Base-by-base conservation (phyloP, 371 early-diverging fungal genomes). In the Apophysomyces trapeziformis region DNA sequence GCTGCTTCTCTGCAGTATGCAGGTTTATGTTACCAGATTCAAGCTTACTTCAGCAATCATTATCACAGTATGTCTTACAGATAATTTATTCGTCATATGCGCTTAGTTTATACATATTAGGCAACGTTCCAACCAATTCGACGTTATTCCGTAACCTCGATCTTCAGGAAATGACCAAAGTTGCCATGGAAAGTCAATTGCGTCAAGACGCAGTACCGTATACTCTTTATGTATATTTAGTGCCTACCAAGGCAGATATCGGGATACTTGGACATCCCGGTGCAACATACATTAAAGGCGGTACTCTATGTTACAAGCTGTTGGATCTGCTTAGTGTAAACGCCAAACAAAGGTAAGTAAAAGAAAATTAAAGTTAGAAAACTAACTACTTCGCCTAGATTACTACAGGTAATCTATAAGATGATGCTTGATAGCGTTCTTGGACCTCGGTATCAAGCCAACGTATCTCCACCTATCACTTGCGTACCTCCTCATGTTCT, bases 401-500 rank as follows among this genome's bases (percentile, higher is more conserved):
- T 93, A 58, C 68, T 91, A 56, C 88, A 91, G 60, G 72, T 92
- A 16, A 88, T 93, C 45, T 90, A 91, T 72, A 93, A 90, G 70
- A 92, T 91, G 92, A 90, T 90, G 90, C 74, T 93, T 61, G 89
- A 88, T 60, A 87, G 86, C 63, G 91, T 91, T 43, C 70, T 67
- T 9, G 91, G 90, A 14, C 87, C 87, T 41, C 83, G 87, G 62
- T 87, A 89, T 66, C 88, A 87, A 61, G 75, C 82, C 1, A 76
- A 85, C 14, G 76, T 78, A 7, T 45, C 70, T 0, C 60, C 66
- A 11, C 61, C 68, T 35, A 68, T 79, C 39, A 85, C 85, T 2
- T 92, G 92, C 47, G 91, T 92, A 35, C 89, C 94, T 21, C 94
- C 94, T 11, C 85, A 89, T 67, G 88, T 90, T 1, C 68, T 93